phyloP scores from a whole-genome alignment of 257 asterid genomes.

The Salvia miltiorrhiza region DNA sequence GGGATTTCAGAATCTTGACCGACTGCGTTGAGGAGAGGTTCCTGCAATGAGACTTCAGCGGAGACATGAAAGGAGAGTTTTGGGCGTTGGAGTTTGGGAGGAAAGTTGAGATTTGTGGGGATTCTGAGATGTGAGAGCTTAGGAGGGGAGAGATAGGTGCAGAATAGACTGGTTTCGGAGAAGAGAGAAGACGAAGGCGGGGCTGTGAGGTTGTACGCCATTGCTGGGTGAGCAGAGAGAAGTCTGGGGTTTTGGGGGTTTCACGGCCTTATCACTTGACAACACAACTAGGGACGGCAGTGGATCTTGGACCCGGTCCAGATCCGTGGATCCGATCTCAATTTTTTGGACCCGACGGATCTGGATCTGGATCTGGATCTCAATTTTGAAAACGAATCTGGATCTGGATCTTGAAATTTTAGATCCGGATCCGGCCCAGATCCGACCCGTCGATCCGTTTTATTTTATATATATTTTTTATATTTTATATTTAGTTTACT shows the following conservation, averaged over 20 bases:
- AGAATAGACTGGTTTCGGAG: constrained; percentile 40
- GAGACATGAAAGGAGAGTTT: constrained; percentile 22
- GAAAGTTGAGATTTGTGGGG: constrained; percentile 28
- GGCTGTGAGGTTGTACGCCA: constrained; percentile 53
- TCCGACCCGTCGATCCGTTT: too few relatives aligned
- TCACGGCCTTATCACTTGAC: constrained; percentile 21
- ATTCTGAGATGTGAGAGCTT: constrained; percentile 27
- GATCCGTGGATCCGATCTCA: too few relatives aligned
- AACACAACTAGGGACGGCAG: too few relatives aligned
- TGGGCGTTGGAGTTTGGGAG: constrained; percentile 26
- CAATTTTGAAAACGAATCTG: too few relatives aligned
- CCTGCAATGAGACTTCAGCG: constrained; percentile 40
- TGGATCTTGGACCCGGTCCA: too few relatives aligned
- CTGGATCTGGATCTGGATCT: too few relatives aligned
- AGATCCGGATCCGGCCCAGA: too few relatives aligned
- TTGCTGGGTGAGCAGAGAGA: constrained; percentile 14
- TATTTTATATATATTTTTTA: too few relatives aligned
- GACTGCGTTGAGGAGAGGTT: constrained; percentile 19
- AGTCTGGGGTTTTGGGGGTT: constrained; percentile 17
- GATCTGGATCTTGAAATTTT: too few relatives aligned
- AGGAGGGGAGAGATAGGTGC: constrained; percentile 35
- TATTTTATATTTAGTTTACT: too few relatives aligned
- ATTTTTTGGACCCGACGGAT: too few relatives aligned
- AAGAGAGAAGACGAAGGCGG: constrained; percentile 40
- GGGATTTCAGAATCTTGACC: constrained; percentile 29